These are phyloP conservation scores for Astragalus glycyphyllos DNA, from an alignment of 306 rosid genomes.

Conservation along the genomic window DNA sequence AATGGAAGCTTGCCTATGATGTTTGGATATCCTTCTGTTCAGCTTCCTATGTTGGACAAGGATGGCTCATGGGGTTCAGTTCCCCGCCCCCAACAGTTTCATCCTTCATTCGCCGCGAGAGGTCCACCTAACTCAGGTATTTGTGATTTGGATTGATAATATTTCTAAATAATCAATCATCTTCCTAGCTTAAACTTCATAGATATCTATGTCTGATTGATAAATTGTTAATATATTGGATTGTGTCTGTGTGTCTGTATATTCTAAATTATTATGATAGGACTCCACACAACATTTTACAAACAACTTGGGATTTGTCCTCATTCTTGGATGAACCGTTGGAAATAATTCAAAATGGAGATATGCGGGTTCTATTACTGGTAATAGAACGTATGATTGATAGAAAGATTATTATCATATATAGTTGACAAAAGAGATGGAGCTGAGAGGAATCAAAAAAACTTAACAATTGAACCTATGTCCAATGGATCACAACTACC, in stretches of 20 bases:
- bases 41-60: slow-evolving; percentile 80
- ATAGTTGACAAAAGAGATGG: too few species aligned
- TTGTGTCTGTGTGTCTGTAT: not conserved
- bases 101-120: slow-evolving; percentile 63
- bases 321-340: too few species aligned
- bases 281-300: too few species aligned
- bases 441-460: too few species aligned
- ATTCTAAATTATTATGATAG: not conserved
- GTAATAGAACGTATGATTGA: too few species aligned
- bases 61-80: slow-evolving; percentile 79
- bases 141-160: slow-evolving; percentile 29
- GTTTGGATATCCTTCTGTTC: slow-evolving; percentile 84
- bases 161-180: slow-evolving; percentile 13
- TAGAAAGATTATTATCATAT: too few species aligned
- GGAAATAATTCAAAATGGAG: too few species aligned
- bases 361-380: too few species aligned
- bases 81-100: slow-evolving; percentile 80
- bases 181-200: not conserved
- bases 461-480: too few species aligned
- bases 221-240: slow-evolving; percentile 30
- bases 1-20: slow-evolving; percentile 71
- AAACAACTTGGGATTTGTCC: too few species aligned
- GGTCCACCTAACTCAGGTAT: slow-evolving; percentile 79
- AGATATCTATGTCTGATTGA: slow-evolving; percentile 16
- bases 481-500: too few species aligned